Percentiles rank a stretch among this genome's conserved stretches.
Evolutionary conservation across 805 yeast species (phyloP).

Genomic region (Candida endomychidarum): DNA sequence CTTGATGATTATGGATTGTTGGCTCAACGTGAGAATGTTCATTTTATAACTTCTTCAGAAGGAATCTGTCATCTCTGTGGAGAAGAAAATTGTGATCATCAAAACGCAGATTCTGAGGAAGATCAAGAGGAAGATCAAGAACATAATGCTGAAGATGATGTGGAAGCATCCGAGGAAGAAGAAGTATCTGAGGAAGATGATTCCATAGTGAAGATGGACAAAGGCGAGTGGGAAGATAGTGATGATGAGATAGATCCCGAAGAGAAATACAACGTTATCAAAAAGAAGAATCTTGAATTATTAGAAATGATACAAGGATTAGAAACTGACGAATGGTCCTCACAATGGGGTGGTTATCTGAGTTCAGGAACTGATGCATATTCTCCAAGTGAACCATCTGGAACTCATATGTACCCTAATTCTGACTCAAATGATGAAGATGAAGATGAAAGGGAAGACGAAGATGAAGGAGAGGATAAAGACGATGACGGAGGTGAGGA

Average conservation of each 20-base stretch:
- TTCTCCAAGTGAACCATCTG: no score
- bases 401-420: no score
- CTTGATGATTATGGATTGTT: constrained; percentile 13
- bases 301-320: no score
- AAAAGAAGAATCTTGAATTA: no score
- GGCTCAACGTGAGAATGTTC: constrained; percentile 48
- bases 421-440: no score
- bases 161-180: background rate
- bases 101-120: constrained; percentile 9
- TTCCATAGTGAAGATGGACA: constrained; percentile 14
- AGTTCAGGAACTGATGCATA: no score
- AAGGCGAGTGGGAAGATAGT: constrained; percentile 22
- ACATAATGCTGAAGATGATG: constrained; percentile 27
- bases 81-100: constrained; percentile 35
- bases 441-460: constrained; percentile 4
- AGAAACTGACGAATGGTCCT: no score
- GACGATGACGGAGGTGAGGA: constrained; percentile 10
- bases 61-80: constrained; percentile 34
- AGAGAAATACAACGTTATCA: no score
- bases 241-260: constrained; percentile 13
- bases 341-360: no score
- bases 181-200: no score
- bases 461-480: background rate
- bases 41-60: constrained; percentile 50
- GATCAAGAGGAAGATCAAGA: constrained; percentile 13